A percentile compares a stretch with the other conserved stretches of the same genome.
These are phyloP conservation scores for Daldinia vernicosa DNA, from an alignment of 495 filamentous ascomycete genomes.

Conservation along the genomic window DNA sequence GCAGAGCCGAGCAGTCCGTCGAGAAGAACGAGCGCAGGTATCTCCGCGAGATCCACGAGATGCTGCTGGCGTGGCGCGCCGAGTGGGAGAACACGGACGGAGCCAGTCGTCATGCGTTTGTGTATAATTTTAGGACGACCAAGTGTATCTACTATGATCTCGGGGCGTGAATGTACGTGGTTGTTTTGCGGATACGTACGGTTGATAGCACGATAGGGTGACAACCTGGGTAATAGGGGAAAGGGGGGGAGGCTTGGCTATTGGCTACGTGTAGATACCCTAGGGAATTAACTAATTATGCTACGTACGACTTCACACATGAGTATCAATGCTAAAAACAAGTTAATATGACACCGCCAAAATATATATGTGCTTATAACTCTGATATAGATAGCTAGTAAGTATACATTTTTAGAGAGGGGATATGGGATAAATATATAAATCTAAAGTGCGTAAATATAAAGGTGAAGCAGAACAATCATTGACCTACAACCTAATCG, in stretches of 20 bases:
- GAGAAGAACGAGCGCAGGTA: constrained; percentile 84
- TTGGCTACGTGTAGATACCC: not conserved
- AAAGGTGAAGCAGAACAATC: not conserved
- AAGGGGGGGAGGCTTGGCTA: not conserved
- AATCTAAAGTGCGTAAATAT: not conserved
- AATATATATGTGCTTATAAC: not conserved
- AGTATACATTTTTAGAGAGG: too few relatives aligned
- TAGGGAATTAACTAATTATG: not conserved
- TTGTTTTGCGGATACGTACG: not conserved
- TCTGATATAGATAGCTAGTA: not conserved
- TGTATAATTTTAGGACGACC: constrained; percentile 83
- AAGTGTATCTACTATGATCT: constrained; percentile 81
- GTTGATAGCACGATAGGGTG: not conserved
- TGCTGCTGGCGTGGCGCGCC: constrained; percentile 68
- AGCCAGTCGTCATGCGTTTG: constrained; percentile 70
- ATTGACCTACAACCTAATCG: not conserved
- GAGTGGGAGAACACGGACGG: constrained; percentile 62
- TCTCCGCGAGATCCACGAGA: constrained; percentile 82
- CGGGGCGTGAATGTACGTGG: constrained; percentile 50
- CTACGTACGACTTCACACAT: not conserved
- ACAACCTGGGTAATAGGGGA: not conserved
- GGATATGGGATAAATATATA: too few relatives aligned
- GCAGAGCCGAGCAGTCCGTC: constrained; percentile 78
- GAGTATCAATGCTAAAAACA: too few relatives aligned
- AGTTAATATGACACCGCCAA: too few relatives aligned